These are phyloP conservation scores for Blastobotrys chiropterorum DNA, from an alignment of 805 yeast species.

Conservation along the genomic window DNA sequence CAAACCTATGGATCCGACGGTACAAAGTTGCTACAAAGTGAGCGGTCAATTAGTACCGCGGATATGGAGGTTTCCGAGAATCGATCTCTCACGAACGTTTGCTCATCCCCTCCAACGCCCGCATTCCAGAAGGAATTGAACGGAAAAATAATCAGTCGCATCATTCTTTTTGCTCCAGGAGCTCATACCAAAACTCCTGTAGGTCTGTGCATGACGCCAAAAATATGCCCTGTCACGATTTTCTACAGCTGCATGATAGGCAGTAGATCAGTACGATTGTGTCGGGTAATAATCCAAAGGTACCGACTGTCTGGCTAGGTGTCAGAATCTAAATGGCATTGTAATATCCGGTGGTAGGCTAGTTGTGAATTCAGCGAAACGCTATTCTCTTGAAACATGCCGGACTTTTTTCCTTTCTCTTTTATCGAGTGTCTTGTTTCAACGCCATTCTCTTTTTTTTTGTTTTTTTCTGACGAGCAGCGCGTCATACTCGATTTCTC, in stretches of 20 bases:
- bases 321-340: too few species aligned
- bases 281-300: not conserved
- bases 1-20: too few species aligned
- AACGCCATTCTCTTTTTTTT: not conserved
- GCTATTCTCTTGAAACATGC: too few species aligned
- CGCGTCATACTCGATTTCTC: too few species aligned
- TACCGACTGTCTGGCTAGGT: not conserved
- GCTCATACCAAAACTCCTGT: too few species aligned
- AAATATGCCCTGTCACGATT: not conserved
- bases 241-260: not conserved
- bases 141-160: too few species aligned
- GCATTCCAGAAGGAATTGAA: not conserved
- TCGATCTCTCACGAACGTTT: not conserved
- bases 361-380: too few species aligned
- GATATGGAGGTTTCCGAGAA: not conserved
- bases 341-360: too few species aligned
- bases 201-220: too few species aligned
- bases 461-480: not conserved
- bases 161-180: too few species aligned
- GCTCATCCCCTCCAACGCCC: not conserved
- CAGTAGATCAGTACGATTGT: not conserved
- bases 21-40: too few species aligned
- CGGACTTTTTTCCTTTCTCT: too few species aligned
- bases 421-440: not conserved
- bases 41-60: not conserved